Conservation (phyloP, 148 eudicot genomes). For the Persicaria tinctoria region DNA sequence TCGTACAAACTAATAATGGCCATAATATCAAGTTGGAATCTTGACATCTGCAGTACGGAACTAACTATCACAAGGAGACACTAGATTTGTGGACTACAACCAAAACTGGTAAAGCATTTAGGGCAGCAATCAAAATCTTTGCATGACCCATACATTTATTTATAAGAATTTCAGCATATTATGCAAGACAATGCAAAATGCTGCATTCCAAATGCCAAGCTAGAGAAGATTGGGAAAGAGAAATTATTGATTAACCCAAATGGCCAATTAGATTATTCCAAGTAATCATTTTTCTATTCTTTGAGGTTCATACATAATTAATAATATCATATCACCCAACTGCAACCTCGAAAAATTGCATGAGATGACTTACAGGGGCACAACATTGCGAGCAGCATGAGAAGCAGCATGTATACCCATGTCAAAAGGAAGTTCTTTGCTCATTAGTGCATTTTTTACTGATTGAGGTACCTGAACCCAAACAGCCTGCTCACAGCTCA, state of each 20-base stretch:
- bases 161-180: not conserved
- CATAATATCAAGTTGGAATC: not conserved
- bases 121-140: not conserved
- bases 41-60: not conserved
- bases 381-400: slow-evolving; percentile 88
- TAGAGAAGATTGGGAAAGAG: not conserved
- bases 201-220: not conserved
- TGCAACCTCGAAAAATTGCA: not conserved
- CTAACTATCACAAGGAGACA: not conserved
- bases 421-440: slow-evolving; percentile 40
- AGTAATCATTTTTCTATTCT: not conserved
- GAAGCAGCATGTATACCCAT: slow-evolving; percentile 97
- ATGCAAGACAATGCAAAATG: not conserved
- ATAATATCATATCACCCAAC: slow-evolving; percentile 3
- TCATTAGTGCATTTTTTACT: slow-evolving; percentile 62
- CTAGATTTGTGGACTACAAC: not conserved
- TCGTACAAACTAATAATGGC: not conserved
- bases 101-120: not conserved
- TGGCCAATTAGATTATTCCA: not conserved
- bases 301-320: not conserved
- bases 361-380: slow-evolving; percentile 68
- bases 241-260: not conserved
- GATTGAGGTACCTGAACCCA: slow-evolving; percentile 87
- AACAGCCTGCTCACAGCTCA: slow-evolving; percentile 54
- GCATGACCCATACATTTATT: not conserved